Evolutionary conservation across 2,329 filamentous ascomycete genomes (phyloP).

Genomic region (Aspergillus sp.): DNA sequence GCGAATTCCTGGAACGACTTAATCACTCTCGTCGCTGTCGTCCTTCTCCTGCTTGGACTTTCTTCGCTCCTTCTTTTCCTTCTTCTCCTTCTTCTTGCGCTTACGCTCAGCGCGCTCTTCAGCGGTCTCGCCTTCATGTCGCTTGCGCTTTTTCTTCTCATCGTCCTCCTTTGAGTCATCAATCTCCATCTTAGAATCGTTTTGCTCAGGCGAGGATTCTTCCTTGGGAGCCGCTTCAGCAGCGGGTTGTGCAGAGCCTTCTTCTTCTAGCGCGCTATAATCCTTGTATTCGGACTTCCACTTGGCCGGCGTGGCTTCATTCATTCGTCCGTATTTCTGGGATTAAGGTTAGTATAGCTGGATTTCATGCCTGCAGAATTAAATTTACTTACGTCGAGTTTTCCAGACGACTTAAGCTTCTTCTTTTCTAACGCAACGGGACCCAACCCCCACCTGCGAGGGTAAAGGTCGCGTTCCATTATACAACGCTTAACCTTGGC

Average conservation of each 20-base stretch:
- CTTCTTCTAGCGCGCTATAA: slow-evolving; percentile 59
- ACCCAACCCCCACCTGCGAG: slow-evolving; percentile 92
- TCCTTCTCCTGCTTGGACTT: slow-evolving; percentile 81
- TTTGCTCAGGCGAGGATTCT: slow-evolving; percentile 29
- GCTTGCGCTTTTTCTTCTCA: slow-evolving; percentile 56
- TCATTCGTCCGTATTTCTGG: slow-evolving; percentile 85
- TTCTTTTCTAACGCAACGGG: slow-evolving; percentile 96
- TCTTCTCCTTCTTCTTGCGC: slow-evolving; percentile 55
- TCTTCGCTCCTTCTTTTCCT: slow-evolving; percentile 66
- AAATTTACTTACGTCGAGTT: slow-evolving; percentile 70
- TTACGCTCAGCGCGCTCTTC: slow-evolving; percentile 52
- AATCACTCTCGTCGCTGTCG: slow-evolving; percentile 58
- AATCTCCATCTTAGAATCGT: slow-evolving; percentile 42
- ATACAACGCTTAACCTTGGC: slow-evolving; percentile 99
- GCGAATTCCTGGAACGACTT: slow-evolving; percentile 28
- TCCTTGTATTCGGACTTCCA: slow-evolving; percentile 95
- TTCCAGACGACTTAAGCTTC: slow-evolving; percentile 98
- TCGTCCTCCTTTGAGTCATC: slow-evolving; percentile 42
- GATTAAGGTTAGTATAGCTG: slow-evolving; percentile 31
- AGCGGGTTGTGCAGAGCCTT: slow-evolving; percentile 47
- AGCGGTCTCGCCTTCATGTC: slow-evolving; percentile 55
- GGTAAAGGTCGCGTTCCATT: slow-evolving; percentile 99
- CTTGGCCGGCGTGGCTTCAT: slow-evolving; percentile 88
- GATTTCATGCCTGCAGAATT: neutral
- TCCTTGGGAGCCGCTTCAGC: slow-evolving; percentile 45